Percentiles rank a stretch among this genome's conserved stretches.
Conservation (phyloP, 73 alveolate genomes). For the Urostyla sp. region DNA sequence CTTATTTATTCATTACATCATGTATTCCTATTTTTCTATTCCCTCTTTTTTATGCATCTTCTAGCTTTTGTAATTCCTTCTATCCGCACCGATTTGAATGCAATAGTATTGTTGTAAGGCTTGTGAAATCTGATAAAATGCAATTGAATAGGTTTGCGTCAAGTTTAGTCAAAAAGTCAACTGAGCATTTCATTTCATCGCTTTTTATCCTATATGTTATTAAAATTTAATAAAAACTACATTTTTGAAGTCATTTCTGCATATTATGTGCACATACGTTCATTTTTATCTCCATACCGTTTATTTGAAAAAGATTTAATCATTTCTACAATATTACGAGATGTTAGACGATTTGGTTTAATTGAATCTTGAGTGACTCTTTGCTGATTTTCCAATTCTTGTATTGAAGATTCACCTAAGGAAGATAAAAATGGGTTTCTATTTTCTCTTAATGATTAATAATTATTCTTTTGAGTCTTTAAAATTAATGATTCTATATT, state of each 20-base stretch:
- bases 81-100: conserved; percentile 29
- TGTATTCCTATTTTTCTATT: background rate
- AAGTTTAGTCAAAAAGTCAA: conserved; percentile 31
- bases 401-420: conserved; percentile 18
- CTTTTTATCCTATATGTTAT: conserved; percentile 5
- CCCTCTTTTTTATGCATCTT: conserved; percentile 33
- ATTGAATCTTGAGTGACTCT: background rate
- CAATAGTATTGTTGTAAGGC: background rate
- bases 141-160: conserved; percentile 12
- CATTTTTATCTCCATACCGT: conserved; percentile 33
- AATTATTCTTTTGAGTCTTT: background rate
- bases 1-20: background rate
- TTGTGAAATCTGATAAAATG: background rate
- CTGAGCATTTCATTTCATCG: conserved; percentile 45
- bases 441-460: background rate
- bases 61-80: conserved; percentile 34
- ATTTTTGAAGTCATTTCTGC: conserved; percentile 11
- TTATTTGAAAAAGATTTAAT: background rate
- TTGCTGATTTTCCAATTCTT: background rate
- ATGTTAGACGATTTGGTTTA: background rate
- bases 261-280: conserved; percentile 23
- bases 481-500: background rate
- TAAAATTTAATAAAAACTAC: background rate
- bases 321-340: background rate
- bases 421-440: conserved; percentile 14